Percentiles rank a stretch among this genome's conserved stretches.
These are phyloP conservation scores for Penicillium glabrum DNA, from an alignment of 2,329 filamentous ascomycete genomes.

Conservation along the genomic window DNA sequence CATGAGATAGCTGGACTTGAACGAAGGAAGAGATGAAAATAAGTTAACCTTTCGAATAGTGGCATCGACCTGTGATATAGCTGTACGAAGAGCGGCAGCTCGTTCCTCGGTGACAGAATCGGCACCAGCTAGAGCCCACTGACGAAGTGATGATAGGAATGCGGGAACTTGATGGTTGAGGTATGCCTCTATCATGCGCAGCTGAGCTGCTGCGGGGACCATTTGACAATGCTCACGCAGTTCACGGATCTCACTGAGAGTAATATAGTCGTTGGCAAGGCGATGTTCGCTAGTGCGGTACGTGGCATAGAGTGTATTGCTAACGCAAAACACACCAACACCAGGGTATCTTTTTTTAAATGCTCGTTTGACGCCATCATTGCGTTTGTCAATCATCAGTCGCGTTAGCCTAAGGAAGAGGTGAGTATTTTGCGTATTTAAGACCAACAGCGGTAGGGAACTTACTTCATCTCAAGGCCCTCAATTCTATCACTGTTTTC, in stretches of 20 bases:
- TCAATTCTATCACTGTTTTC: neutral
- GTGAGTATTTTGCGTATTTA: neutral
- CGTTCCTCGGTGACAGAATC: slow-evolving; percentile 11
- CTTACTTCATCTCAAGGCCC: neutral
- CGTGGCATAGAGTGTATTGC: slow-evolving; percentile 16
- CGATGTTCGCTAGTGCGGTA: slow-evolving; percentile 1
- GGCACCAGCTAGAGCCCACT: slow-evolving; percentile 16
- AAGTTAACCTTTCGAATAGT: neutral
- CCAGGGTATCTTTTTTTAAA: neutral
- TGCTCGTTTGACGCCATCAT: neutral
- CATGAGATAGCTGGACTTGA: neutral
- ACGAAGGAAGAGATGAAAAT: neutral
- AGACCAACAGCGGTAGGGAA: neutral
- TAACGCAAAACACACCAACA: slow-evolving; percentile 20
- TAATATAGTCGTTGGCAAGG: slow-evolving; percentile 9
- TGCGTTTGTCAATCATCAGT: neutral
- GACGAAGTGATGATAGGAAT: slow-evolving; percentile 13
- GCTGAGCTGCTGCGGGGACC: slow-evolving; percentile 19
- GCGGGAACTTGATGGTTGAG: slow-evolving; percentile 14
- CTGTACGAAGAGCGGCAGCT: slow-evolving; percentile 11
- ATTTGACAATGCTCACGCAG: slow-evolving; percentile 22
- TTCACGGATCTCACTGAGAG: slow-evolving; percentile 20
- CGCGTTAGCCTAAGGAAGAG: neutral
- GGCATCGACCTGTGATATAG: slow-evolving; percentile 6
- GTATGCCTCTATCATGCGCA: slow-evolving; percentile 8